phyloP scores from a whole-genome alignment of 2,329 filamentous ascomycete species.

The Graphilbum fragrans region DNA sequence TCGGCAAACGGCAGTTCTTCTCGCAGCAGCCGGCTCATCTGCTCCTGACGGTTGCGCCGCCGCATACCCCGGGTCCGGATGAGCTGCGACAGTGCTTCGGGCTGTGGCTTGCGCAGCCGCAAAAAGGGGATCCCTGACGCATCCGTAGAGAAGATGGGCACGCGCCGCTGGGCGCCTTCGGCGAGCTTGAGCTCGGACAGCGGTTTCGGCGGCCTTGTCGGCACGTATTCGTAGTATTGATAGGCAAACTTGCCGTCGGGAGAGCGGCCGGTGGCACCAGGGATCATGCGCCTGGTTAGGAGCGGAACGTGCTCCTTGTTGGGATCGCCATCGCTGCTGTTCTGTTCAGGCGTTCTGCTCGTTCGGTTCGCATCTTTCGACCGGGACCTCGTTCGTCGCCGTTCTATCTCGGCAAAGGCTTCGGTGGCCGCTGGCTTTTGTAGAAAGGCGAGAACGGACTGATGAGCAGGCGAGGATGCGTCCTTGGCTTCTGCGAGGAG shows the following conservation, averaged over 20 bases:
- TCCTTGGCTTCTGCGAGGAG: slow-evolving; percentile 25
- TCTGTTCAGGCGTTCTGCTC: background rate
- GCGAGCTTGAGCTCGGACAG: slow-evolving; percentile 28
- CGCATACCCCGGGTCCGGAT: slow-evolving; percentile 37
- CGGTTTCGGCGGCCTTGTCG: slow-evolving; percentile 34
- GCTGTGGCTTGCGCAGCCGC: slow-evolving; percentile 54
- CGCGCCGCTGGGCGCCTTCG: slow-evolving; percentile 33
- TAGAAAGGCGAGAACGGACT: slow-evolving; percentile 28
- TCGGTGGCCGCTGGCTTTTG: slow-evolving; percentile 13
- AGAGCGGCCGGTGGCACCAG: slow-evolving; percentile 8
- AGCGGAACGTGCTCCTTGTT: slow-evolving; percentile 15
- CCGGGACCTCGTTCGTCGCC: background rate
- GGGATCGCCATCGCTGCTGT: background rate
- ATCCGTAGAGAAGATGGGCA: slow-evolving; percentile 44
- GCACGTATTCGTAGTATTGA: slow-evolving; percentile 27
- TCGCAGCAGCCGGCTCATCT: slow-evolving; percentile 25
- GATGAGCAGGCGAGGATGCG: slow-evolving; percentile 25
- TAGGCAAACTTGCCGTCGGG: slow-evolving; percentile 5
- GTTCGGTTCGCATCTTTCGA: background rate
- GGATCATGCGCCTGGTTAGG: slow-evolving; percentile 14
- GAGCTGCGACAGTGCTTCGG: slow-evolving; percentile 42
- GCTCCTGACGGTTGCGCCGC: slow-evolving; percentile 28
- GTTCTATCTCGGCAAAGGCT: background rate
- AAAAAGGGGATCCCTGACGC: slow-evolving; percentile 51
- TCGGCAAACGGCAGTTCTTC: slow-evolving; percentile 17